phyloP scores from a whole-genome alignment of 805 yeast species.

The Metschnikowia koreensis region DNA sequence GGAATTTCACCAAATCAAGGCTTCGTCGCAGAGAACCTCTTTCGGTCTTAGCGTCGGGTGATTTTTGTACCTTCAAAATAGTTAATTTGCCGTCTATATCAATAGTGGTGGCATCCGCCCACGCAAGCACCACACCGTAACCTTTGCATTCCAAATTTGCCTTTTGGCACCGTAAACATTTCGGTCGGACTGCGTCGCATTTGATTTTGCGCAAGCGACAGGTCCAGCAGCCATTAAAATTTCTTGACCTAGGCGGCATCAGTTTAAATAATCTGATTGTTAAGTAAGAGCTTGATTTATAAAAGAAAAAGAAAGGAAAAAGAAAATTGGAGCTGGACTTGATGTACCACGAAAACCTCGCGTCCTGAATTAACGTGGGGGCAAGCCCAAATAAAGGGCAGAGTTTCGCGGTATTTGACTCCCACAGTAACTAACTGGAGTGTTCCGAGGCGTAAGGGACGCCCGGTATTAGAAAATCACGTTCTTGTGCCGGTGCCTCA shows the following conservation, averaged over 20 bases:
- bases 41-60: slow-evolving; percentile 23
- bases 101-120: slow-evolving; percentile 43
- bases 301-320: too few species aligned
- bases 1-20: slow-evolving; percentile 44
- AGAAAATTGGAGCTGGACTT: too few species aligned
- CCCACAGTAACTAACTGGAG: too few species aligned
- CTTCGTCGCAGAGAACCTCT: slow-evolving; percentile 42
- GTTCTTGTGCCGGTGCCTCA: too few species aligned
- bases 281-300: background rate
- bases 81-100: slow-evolving; percentile 18
- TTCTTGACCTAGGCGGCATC: slow-evolving; percentile 26
- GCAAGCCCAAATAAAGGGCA: too few species aligned
- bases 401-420: too few species aligned
- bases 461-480: too few species aligned
- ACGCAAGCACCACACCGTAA: slow-evolving; percentile 47
- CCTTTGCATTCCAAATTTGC: slow-evolving; percentile 49
- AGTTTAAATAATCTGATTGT: background rate
- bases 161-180: slow-evolving; percentile 46
- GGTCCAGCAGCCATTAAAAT: slow-evolving; percentile 56
- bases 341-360: too few species aligned
- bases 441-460: too few species aligned
- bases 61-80: slow-evolving; percentile 19
- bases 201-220: slow-evolving; percentile 53
- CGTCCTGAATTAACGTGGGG: too few species aligned
- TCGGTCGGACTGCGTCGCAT: slow-evolving; percentile 49